Conservation (phyloP, 2,329 filamentous ascomycete genomes). For the Neonectria coccinea region DNA sequence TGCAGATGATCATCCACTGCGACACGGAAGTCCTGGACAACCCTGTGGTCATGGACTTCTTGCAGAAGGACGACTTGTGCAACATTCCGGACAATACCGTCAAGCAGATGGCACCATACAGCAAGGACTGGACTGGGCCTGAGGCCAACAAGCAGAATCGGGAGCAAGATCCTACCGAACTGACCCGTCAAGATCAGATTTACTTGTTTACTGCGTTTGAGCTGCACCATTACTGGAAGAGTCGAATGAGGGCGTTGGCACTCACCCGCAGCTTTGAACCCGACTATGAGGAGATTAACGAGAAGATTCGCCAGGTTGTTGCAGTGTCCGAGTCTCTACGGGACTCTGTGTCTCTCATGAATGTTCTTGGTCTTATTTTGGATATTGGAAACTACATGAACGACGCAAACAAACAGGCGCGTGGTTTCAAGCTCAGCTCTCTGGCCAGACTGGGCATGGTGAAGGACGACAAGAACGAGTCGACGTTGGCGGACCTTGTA, state of each 20-base stretch:
- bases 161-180: constrained; percentile 87
- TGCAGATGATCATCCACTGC: constrained; percentile 95
- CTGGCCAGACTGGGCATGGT: constrained; percentile 94
- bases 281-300: constrained; percentile 92
- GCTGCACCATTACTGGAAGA: constrained; percentile 98
- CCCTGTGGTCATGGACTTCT: constrained; percentile 93
- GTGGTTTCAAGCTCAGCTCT: constrained; percentile 97
- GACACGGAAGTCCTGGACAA: constrained; percentile 91
- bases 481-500: constrained; percentile 93
- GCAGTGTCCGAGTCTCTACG: constrained; percentile 88
- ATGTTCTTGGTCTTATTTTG: constrained; percentile 93
- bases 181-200: constrained; percentile 95
- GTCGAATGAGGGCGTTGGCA: constrained; percentile 89
- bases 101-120: constrained; percentile 94
- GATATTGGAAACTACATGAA: constrained; percentile 99
- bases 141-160: constrained; percentile 81
- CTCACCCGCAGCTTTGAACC: constrained; percentile 85
- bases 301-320: constrained; percentile 88
- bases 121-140: constrained; percentile 94
- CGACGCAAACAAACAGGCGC: constrained; percentile 97
- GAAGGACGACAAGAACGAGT: constrained; percentile 99
- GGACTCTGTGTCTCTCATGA: constrained; percentile 94
- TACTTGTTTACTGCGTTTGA: constrained; percentile 95
- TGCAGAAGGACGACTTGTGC: constrained; percentile 92
- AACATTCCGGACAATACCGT: constrained; percentile 90